phyloP scores from a whole-genome alignment of 2,329 filamentous ascomycete genomes.

The Fusarium falciforme region DNA sequence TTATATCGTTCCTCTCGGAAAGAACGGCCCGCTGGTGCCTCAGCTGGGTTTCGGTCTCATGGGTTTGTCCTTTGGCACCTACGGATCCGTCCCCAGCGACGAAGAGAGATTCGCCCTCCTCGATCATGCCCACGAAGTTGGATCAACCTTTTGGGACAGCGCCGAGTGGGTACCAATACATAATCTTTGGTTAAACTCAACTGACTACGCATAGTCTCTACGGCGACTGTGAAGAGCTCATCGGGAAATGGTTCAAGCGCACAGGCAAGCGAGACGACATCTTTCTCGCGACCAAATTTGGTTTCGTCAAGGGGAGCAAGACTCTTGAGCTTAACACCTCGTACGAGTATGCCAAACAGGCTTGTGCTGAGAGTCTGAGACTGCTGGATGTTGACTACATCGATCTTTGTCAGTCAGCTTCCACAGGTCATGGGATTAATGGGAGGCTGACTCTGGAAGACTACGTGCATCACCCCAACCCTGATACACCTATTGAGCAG shows the following conservation, averaged over 20 bases:
- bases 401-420: slow-evolving; percentile 54
- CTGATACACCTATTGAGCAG: slow-evolving; percentile 56
- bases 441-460: slow-evolving; percentile 28
- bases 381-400: slow-evolving; percentile 57
- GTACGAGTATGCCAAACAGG: slow-evolving; percentile 19
- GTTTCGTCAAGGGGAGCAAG: slow-evolving; percentile 22
- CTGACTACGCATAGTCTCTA: slow-evolving; percentile 47
- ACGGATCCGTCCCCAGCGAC: slow-evolving; percentile 51
- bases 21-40: slow-evolving; percentile 61
- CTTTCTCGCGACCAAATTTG: slow-evolving; percentile 55
- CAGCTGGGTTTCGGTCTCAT: slow-evolving; percentile 64
- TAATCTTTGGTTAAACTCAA: too few relatives aligned
- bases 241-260: slow-evolving; percentile 60
- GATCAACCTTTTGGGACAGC: slow-evolving; percentile 62
- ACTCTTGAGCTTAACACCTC: slow-evolving; percentile 7
- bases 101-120: slow-evolving; percentile 60
- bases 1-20: slow-evolving; percentile 51
- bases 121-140: slow-evolving; percentile 58
- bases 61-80: slow-evolving; percentile 48
- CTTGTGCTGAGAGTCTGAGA: slow-evolving; percentile 50
- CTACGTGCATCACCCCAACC: slow-evolving; percentile 60
- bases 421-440: too few relatives aligned
- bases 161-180: slow-evolving; percentile 35
- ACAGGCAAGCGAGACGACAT: slow-evolving; percentile 56
- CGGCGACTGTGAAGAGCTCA: slow-evolving; percentile 57